Evolutionary conservation across 495 filamentous ascomycete genomes (phyloP).

Genomic region (Hyphodiscus hymeniophilus): DNA sequence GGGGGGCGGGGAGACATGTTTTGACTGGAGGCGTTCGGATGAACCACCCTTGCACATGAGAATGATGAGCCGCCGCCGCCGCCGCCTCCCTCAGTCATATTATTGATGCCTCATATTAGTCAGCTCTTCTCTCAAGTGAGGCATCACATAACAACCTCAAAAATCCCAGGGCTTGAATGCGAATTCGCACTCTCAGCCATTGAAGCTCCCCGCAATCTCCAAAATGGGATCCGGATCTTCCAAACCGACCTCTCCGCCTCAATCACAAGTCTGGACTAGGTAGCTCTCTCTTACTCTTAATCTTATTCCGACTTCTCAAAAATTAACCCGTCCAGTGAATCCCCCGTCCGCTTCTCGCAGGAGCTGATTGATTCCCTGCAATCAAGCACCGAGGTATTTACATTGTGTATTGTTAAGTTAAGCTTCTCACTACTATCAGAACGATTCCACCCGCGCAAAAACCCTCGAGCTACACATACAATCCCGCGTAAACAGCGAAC

Average conservation of each 20-base stretch:
- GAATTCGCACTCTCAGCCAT: conserved; percentile 8
- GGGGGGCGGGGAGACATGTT: neutral
- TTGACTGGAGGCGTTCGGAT: too few relatives aligned
- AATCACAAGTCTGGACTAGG: conserved; percentile 22
- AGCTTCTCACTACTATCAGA: conserved; percentile 38
- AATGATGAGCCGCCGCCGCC: too few relatives aligned
- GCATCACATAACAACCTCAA: conserved; percentile 1
- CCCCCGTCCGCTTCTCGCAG: conserved; percentile 79
- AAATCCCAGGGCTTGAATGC: neutral
- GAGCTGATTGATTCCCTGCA: conserved; percentile 76
- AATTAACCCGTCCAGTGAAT: conserved; percentile 45
- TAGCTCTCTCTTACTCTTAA: conserved; percentile 9
- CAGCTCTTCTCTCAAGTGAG: neutral
- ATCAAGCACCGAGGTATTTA: conserved; percentile 68
- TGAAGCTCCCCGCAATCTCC: conserved; percentile 11
- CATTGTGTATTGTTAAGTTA: conserved; percentile 8
- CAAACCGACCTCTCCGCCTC: conserved; percentile 15
- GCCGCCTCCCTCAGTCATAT: neutral
- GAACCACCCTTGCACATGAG: too few relatives aligned
- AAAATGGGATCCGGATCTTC: conserved; percentile 23
- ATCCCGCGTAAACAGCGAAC: conserved; percentile 75
- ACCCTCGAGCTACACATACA: conserved; percentile 82
- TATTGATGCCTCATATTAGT: neutral
- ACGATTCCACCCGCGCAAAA: conserved; percentile 77
- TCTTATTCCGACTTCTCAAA: neutral